Conservation (phyloP, 139 green algal species). For the Coelastrella sp. region DNA sequence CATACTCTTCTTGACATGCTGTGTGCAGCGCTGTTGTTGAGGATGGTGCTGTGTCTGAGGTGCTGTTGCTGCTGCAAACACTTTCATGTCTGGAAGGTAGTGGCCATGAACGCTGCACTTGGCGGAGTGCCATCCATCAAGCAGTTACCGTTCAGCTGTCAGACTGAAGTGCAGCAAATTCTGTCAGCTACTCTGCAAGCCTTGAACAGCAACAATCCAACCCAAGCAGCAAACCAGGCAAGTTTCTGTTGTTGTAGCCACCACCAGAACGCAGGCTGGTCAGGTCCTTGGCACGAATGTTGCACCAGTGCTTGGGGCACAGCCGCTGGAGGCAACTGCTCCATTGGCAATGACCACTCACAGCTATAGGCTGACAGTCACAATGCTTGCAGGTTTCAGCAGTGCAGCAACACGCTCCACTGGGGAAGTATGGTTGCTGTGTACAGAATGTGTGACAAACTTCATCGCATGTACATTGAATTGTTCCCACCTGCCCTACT, state of each 20-base stretch:
- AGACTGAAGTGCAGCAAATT: not conserved
- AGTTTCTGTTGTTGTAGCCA: not conserved
- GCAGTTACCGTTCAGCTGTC: constrained; percentile 18
- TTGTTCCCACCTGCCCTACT: not conserved
- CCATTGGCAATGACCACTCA: no score
- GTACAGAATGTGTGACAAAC: no score
- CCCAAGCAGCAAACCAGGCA: not conserved
- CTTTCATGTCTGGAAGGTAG: not conserved
- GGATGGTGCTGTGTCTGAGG: not conserved
- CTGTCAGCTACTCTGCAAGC: constrained; percentile 2
- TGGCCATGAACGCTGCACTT: not conserved
- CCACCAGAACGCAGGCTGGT: no score
- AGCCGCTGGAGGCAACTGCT: no score
- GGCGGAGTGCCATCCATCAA: not conserved
- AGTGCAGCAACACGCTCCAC: no score
- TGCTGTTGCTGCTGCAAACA: not conserved
- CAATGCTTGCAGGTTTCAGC: no score
- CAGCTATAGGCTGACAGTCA: no score
- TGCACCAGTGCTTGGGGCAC: no score
- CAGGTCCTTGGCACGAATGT: no score
- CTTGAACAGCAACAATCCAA: not conserved
- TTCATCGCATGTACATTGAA: no score
- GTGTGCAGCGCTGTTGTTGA: not conserved
- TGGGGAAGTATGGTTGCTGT: no score
- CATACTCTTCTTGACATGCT: not conserved